These are phyloP conservation scores for Emiliania huxleyi DNA, from an alignment of 78 protist genomes.

Conservation along the genomic window DNA sequence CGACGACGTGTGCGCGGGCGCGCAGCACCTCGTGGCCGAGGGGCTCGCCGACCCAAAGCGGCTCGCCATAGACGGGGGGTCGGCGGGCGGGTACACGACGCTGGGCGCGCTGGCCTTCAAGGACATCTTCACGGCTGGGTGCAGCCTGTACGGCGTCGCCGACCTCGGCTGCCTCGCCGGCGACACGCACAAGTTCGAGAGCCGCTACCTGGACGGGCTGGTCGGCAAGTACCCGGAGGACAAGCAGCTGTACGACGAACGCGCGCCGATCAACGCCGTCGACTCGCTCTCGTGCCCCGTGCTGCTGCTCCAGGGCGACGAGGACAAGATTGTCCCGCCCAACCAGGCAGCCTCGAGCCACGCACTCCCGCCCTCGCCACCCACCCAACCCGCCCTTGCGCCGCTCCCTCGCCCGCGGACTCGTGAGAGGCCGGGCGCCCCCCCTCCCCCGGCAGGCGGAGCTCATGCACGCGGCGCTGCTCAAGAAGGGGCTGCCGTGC, in stretches of 20 bases:
- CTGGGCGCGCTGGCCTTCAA: slow-evolving; percentile 40
- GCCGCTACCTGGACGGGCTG: slow-evolving; percentile 48
- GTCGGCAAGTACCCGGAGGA: slow-evolving; percentile 37
- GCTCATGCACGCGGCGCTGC: slow-evolving; percentile 32
- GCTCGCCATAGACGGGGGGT: slow-evolving; percentile 48
- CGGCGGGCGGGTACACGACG: slow-evolving; percentile 63
- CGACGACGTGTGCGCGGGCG: slow-evolving; percentile 46
- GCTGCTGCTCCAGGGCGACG: slow-evolving; percentile 58
- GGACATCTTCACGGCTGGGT: slow-evolving; percentile 42
- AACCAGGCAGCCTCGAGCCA: no score
- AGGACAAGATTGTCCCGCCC: slow-evolving; percentile 53
- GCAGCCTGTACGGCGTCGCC: slow-evolving; percentile 52
- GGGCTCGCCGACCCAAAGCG: slow-evolving; percentile 38
- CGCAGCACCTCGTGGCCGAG: slow-evolving; percentile 1
- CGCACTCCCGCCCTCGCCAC: no score
- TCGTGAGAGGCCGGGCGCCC: no score
- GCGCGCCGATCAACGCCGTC: slow-evolving; percentile 44
- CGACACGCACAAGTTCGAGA: slow-evolving; percentile 68
- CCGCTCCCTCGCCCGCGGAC: no score
- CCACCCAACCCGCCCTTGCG: no score
- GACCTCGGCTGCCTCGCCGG: slow-evolving; percentile 50
- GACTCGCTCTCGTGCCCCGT: slow-evolving; percentile 44
- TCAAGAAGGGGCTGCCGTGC: slow-evolving; percentile 24
- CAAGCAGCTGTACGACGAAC: neutral
- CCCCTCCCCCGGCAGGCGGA: no score